A percentile compares a stretch with the other conserved stretches of the same genome.
Evolutionary conservation across 495 filamentous ascomycete species (phyloP).

Genomic region (Cercophora sp.): DNA sequence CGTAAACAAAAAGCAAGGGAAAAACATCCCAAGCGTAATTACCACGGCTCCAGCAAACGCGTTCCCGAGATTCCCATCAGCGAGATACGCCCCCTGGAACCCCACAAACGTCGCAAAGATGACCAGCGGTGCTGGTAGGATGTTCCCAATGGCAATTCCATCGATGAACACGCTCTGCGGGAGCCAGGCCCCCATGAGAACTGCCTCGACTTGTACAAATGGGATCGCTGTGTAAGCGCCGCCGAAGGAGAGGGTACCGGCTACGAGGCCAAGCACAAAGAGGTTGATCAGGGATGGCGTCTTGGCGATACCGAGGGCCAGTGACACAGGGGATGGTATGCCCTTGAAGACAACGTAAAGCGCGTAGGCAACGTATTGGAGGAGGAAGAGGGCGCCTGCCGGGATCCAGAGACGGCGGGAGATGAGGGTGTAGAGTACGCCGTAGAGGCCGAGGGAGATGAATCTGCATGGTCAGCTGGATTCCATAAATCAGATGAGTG

Average conservation of each 20-base stretch:
- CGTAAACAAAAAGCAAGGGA: conserved; percentile 13
- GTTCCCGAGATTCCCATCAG: background rate
- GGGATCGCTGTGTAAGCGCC: conserved; percentile 15
- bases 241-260: conserved; percentile 14
- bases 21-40: conserved; percentile 13
- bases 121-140: conserved; percentile 12
- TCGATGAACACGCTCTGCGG: conserved; percentile 15
- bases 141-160: conserved; percentile 14
- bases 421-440: conserved; percentile 9
- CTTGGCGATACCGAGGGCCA: conserved; percentile 10
- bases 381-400: conserved; percentile 3
- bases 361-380: conserved; percentile 11
- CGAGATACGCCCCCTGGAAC: conserved; percentile 12
- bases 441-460: conserved; percentile 16
- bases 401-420: conserved; percentile 13
- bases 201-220: conserved; percentile 15
- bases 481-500: background rate
- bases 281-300: conserved; percentile 12
- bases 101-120: conserved; percentile 13
- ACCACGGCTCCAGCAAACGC: conserved; percentile 10
- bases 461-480: background rate
- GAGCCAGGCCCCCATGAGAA: conserved; percentile 12
- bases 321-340: conserved; percentile 12
- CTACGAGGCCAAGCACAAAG: conserved; percentile 13
- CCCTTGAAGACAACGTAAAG: conserved; percentile 9